Percentiles rank a stretch among this genome's conserved stretches.
Conservation (phyloP, 495 filamentous ascomycete genomes). For the Ramalina intermedia region DNA sequence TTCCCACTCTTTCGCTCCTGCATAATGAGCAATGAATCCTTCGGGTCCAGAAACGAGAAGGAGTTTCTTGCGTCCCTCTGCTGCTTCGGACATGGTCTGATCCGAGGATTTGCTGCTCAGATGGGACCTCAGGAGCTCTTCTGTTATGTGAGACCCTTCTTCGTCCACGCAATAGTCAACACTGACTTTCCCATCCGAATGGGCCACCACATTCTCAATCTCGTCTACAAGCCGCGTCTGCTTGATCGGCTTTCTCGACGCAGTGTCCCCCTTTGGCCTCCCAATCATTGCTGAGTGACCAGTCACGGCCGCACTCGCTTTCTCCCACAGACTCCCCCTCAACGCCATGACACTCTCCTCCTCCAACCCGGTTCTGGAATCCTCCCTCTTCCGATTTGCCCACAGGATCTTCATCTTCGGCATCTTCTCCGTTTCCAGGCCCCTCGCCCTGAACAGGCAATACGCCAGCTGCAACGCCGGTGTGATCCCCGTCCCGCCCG, state of each 20-base stretch:
- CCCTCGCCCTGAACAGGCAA: slow-evolving; percentile 31
- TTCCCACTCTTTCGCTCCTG: slow-evolving; percentile 61
- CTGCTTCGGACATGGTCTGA: slow-evolving; percentile 17
- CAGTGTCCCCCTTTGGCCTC: not conserved
- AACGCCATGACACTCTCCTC: not conserved
- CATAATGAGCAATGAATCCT: slow-evolving; percentile 69
- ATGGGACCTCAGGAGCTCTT: slow-evolving; percentile 27
- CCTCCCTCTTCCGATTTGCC: slow-evolving; percentile 46
- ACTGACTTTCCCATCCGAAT: slow-evolving; percentile 38
- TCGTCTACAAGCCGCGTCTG: slow-evolving; percentile 41
- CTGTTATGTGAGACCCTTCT: slow-evolving; percentile 47
- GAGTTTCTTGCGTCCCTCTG: slow-evolving; percentile 33
- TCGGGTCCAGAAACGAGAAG: slow-evolving; percentile 78
- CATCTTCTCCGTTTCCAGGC: slow-evolving; percentile 5
- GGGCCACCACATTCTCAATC: slow-evolving; percentile 41
- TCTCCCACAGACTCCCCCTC: slow-evolving; percentile 1
- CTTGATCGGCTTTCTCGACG: not conserved
- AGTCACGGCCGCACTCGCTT: not conserved
- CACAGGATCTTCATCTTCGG: slow-evolving; percentile 48
- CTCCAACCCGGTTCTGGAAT: slow-evolving; percentile 17
- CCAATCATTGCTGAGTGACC: not conserved
- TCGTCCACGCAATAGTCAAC: slow-evolving; percentile 71
- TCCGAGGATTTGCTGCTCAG: slow-evolving; percentile 8
- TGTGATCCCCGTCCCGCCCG: slow-evolving; percentile 87
- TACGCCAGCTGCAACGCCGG: slow-evolving; percentile 70